phyloP scores from a whole-genome alignment of 2,329 filamentous ascomycete species.

The Penicillium verrucosum region DNA sequence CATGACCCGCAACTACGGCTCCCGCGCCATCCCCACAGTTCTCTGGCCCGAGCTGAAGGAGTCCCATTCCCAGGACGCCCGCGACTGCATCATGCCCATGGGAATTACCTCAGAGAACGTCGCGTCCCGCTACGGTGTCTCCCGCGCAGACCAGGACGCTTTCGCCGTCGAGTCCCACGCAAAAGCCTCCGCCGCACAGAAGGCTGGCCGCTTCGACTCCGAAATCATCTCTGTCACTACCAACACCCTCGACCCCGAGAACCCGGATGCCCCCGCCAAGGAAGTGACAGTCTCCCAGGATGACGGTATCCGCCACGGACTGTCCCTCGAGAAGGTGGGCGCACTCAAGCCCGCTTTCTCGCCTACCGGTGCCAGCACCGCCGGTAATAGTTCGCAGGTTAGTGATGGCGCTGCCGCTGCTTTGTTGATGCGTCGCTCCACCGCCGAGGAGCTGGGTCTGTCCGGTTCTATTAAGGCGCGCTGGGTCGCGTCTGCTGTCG shows the following conservation, averaged over 20 bases:
- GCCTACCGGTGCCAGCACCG: slow-evolving; percentile 70
- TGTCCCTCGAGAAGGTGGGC: slow-evolving; percentile 66
- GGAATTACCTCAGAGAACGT: slow-evolving; percentile 88
- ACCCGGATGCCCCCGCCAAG: slow-evolving; percentile 55
- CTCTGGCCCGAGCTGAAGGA: slow-evolving; percentile 72
- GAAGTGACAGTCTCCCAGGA: slow-evolving; percentile 71
- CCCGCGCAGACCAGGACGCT: slow-evolving; percentile 72
- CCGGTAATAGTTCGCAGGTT: slow-evolving; percentile 81
- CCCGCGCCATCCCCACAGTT: slow-evolving; percentile 75
- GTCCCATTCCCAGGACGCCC: slow-evolving; percentile 63
- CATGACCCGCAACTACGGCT: slow-evolving; percentile 90
- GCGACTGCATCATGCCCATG: slow-evolving; percentile 93
- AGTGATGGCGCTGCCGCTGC: slow-evolving; percentile 83
- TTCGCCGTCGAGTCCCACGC: slow-evolving; percentile 74
- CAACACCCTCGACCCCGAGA: slow-evolving; percentile 60
- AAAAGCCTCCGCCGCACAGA: slow-evolving; percentile 68
- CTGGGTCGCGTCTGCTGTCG: slow-evolving; percentile 72
- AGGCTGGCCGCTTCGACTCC: slow-evolving; percentile 65
- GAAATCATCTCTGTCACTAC: slow-evolving; percentile 82
- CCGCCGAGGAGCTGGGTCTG: slow-evolving; percentile 70
- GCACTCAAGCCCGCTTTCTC: slow-evolving; percentile 85
- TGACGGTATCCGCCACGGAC: slow-evolving; percentile 73
- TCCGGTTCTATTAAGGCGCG: slow-evolving; percentile 69
- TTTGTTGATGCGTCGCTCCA: slow-evolving; percentile 79
- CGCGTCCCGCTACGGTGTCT: slow-evolving; percentile 70